A percentile compares a stretch with the other conserved stretches of the same genome.
phyloP scores from a whole-genome alignment of 257 asterid species.

The Paraleonurus japonicus region DNA sequence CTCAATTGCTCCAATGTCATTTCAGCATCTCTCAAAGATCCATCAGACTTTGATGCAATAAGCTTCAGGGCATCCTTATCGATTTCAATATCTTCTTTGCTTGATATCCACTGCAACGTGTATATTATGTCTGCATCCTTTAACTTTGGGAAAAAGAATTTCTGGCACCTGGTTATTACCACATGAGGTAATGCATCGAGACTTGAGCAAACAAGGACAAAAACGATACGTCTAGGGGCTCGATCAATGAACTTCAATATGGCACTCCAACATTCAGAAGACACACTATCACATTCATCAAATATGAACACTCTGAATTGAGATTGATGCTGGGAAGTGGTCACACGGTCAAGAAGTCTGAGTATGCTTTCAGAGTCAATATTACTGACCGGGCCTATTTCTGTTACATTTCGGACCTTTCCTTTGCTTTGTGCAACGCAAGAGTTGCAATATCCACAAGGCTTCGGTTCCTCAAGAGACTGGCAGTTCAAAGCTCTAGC shows the following conservation, averaged over 20 bases:
- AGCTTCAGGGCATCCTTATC: slow-evolving; percentile 94
- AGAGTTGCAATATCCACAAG: slow-evolving; percentile 80
- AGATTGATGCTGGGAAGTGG: slow-evolving; percentile 51
- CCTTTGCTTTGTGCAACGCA: slow-evolving; percentile 61
- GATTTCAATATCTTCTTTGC: slow-evolving; percentile 77
- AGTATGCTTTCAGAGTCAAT: slow-evolving; percentile 58
- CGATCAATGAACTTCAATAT: slow-evolving; percentile 79
- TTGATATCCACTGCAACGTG: slow-evolving; percentile 85
- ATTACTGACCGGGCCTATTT: slow-evolving; percentile 71
- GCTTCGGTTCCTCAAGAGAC: slow-evolving; percentile 68
- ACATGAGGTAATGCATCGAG: slow-evolving; percentile 86
- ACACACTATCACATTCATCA: slow-evolving; percentile 74
- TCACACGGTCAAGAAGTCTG: slow-evolving; percentile 57
- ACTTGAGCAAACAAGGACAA: slow-evolving; percentile 80
- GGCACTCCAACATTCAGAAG: slow-evolving; percentile 83
- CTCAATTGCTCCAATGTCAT: slow-evolving; percentile 97
- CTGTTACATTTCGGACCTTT: slow-evolving; percentile 61
- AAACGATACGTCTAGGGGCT: slow-evolving; percentile 86
- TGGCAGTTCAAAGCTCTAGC: slow-evolving; percentile 86
- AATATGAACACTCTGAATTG: slow-evolving; percentile 74
- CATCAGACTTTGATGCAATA: slow-evolving; percentile 91
- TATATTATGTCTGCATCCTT: slow-evolving; percentile 90
- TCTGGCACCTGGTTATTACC: slow-evolving; percentile 95
- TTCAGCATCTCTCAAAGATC: slow-evolving; percentile 95
- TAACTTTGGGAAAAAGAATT: slow-evolving; percentile 88